These are phyloP conservation scores for Xylaria palmicola DNA, from an alignment of 495 filamentous ascomycete species.

Conservation along the genomic window DNA sequence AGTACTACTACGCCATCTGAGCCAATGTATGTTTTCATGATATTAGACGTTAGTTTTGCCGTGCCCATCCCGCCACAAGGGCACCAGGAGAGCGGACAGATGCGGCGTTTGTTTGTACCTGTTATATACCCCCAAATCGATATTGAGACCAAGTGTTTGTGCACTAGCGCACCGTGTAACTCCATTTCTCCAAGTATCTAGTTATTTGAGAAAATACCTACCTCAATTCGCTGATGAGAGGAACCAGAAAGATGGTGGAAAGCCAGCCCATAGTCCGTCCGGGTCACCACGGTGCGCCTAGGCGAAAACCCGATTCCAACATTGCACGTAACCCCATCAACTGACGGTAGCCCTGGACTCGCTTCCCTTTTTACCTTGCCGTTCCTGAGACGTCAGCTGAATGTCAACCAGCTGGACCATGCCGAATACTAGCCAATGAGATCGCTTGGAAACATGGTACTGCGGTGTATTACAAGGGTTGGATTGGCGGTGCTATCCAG, in stretches of 20 bases:
- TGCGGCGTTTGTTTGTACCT: slow-evolving; percentile 8
- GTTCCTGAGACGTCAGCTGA: background rate
- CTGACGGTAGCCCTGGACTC: background rate
- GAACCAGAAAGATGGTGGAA: background rate
- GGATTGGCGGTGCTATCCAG: background rate
- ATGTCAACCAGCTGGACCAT: background rate
- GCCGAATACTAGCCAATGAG: background rate
- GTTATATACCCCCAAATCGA: slow-evolving; percentile 14
- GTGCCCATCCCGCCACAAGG: background rate
- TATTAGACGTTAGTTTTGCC: background rate
- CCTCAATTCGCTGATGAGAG: background rate
- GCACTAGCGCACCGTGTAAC: background rate
- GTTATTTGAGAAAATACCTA: background rate
- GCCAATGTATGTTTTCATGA: background rate
- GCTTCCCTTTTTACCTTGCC: no score
- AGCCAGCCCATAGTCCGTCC: no score
- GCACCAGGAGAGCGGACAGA: background rate
- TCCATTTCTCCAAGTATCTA: background rate
- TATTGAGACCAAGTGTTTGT: background rate
- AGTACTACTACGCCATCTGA: slow-evolving; percentile 68
- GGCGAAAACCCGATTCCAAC: background rate
- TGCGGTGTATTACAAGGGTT: no score
- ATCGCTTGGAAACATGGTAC: no score
- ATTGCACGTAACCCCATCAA: background rate
- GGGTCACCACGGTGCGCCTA: no score